phyloP scores from a whole-genome alignment of 2,329 filamentous ascomycete genomes.

The Pyricularia grisea region DNA sequence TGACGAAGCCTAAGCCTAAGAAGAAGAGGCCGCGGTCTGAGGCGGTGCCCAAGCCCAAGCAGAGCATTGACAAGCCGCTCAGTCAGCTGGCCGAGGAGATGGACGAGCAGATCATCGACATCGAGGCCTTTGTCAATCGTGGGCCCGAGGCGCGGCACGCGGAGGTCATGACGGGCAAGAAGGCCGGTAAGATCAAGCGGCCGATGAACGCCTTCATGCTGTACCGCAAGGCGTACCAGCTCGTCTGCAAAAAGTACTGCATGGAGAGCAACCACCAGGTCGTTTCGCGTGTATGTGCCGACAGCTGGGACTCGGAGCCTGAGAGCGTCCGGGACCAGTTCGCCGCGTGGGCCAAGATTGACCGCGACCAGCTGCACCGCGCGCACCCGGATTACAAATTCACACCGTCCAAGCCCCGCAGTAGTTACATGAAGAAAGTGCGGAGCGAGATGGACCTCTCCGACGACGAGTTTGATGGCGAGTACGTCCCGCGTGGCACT shows the following conservation, averaged over 20 bases:
- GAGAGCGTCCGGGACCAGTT: conserved; percentile 65
- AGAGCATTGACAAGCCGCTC: conserved; percentile 55
- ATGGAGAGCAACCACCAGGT: conserved; percentile 87
- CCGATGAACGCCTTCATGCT: conserved; percentile 99
- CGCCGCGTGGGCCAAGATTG: conserved; percentile 67
- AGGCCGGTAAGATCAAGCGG: conserved; percentile 71
- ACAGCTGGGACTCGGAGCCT: conserved; percentile 77
- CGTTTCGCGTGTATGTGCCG: conserved; percentile 78
- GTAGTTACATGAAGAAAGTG: conserved; percentile 24
- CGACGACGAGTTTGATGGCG: conserved; percentile 31
- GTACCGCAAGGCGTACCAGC: conserved; percentile 87
- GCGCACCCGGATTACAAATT: conserved; percentile 94
- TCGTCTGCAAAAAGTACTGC: conserved; percentile 73
- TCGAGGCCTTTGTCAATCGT: conserved; percentile 70
- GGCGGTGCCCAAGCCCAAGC: conserved; percentile 24
- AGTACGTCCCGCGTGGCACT: conserved; percentile 5
- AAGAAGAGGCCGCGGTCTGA: conserved; percentile 31
- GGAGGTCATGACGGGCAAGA: conserved; percentile 53
- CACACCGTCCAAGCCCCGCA: conserved; percentile 63
- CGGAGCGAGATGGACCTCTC: conserved; percentile 27
- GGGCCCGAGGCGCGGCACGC: conserved; percentile 52
- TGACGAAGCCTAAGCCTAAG: conserved; percentile 31
- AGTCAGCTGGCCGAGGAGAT: conserved; percentile 62
- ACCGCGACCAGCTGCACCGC: conserved; percentile 73
- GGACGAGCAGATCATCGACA: conserved; percentile 54